Evolutionary conservation across 805 yeast species (phyloP).

Genomic region (Saccharomycodes ludwigii): DNA sequence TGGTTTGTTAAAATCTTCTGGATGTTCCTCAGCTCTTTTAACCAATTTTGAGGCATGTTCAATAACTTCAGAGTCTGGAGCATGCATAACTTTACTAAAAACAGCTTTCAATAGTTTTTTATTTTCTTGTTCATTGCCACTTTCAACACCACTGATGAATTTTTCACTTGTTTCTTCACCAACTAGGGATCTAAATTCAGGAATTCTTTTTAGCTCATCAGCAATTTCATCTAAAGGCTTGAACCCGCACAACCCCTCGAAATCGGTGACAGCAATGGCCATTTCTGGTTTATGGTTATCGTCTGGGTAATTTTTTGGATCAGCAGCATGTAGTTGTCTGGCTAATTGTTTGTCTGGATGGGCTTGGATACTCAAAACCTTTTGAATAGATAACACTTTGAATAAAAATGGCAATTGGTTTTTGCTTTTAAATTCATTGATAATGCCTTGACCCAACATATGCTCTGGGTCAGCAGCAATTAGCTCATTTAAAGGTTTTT

Average conservation of each 20-base stretch:
- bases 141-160: slow-evolving; percentile 38
- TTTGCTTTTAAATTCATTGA: slow-evolving; percentile 50
- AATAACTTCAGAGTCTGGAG: slow-evolving; percentile 47
- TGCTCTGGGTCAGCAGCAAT: slow-evolving; percentile 46
- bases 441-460: slow-evolving; percentile 46
- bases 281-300: slow-evolving; percentile 99
- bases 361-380: slow-evolving; percentile 92
- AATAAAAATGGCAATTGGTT: slow-evolving; percentile 82
- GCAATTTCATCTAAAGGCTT: slow-evolving; percentile 77
- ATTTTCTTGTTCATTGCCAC: slow-evolving; percentile 34
- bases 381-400: slow-evolving; percentile 85
- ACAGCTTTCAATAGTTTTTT: slow-evolving; percentile 58
- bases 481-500: slow-evolving; percentile 53
- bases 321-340: slow-evolving; percentile 57
- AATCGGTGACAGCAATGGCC: slow-evolving; percentile 94
- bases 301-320: slow-evolving; percentile 93
- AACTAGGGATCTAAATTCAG: slow-evolving; percentile 64
- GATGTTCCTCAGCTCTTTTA: slow-evolving; percentile 44
- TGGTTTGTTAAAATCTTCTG: slow-evolving; percentile 39
- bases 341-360: slow-evolving; percentile 91
- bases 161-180: slow-evolving; percentile 46
- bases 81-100: slow-evolving; percentile 75
- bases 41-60: slow-evolving; percentile 55
- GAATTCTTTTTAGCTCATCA: slow-evolving; percentile 52
- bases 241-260: slow-evolving; percentile 97